These are phyloP conservation scores for Carex scoparia DNA, from an alignment of 176 grass and related monocot genomes.

Conservation along the genomic window DNA sequence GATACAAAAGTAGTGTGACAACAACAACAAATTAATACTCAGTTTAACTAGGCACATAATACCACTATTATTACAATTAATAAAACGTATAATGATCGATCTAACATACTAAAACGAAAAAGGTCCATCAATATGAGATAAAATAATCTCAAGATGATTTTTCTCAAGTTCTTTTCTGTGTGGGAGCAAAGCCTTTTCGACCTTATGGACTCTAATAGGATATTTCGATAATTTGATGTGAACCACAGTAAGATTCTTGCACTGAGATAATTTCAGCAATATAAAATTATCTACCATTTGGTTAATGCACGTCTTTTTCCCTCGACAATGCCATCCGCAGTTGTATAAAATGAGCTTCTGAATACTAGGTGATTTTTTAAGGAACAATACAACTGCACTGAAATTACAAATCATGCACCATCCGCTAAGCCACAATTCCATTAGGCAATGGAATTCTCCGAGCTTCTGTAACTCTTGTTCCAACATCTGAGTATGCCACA, in stretches of 20 bases:
- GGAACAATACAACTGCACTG: not conserved
- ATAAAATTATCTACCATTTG: not conserved
- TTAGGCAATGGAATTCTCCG: not conserved
- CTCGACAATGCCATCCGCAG: not conserved
- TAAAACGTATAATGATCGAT: no score
- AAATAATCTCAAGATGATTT: not conserved
- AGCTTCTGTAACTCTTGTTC: not conserved
- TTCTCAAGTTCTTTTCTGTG: no score
- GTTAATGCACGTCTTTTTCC: not conserved
- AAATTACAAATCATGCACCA: not conserved
- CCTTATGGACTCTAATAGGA: not conserved
- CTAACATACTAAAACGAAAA: not conserved
- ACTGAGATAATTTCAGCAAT: no score
- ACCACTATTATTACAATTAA: not conserved
- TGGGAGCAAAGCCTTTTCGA: not conserved
- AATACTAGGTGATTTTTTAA: not conserved
- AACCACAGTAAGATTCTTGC: conserved; percentile 24
- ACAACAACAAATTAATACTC: no score
- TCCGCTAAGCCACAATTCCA: not conserved
- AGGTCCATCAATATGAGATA: not conserved
- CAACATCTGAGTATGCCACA: not conserved
- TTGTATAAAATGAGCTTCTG: not conserved
- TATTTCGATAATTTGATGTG: not conserved
- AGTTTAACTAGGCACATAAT: not conserved
- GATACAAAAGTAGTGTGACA: not conserved